Evolutionary conservation across 2,329 filamentous ascomycete species (phyloP).

Genomic region (Colletotrichum gigasporum): DNA sequence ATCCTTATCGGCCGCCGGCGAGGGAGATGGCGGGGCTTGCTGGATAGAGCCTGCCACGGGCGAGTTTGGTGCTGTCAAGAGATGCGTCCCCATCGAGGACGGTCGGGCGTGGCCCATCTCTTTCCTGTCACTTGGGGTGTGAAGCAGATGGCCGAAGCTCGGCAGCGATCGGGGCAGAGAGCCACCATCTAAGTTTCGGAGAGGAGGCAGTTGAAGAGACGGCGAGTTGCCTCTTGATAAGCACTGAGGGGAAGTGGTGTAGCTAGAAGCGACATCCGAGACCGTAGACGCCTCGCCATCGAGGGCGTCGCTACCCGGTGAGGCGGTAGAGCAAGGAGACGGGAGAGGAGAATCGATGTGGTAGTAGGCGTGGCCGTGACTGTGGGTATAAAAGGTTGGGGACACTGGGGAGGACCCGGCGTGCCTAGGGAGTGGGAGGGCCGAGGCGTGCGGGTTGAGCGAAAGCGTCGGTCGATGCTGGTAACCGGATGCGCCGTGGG

Average conservation of each 20-base stretch:
- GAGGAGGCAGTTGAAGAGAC: constrained; percentile 53
- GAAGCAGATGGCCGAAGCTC: constrained; percentile 36
- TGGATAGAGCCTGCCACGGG: constrained; percentile 31
- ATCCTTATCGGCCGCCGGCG: constrained; percentile 33
- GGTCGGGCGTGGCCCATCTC: constrained; percentile 5
- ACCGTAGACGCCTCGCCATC: constrained; percentile 75
- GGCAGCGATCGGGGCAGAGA: constrained; percentile 38
- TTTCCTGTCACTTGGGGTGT: constrained; percentile 25
- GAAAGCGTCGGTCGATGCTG: constrained; percentile 42
- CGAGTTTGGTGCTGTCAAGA: constrained; percentile 47
- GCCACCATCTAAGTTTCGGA: constrained; percentile 33
- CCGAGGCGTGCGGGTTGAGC: constrained; percentile 35
- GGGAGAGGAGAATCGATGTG: constrained; percentile 45
- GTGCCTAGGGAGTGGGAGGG: constrained; percentile 29
- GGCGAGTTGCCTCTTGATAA: constrained; percentile 45
- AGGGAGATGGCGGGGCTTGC: constrained; percentile 25
- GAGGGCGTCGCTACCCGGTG: constrained; percentile 63
- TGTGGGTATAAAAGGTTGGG: constrained; percentile 27
- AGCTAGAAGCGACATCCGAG: constrained; percentile 73
- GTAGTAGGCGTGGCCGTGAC: constrained; percentile 34
- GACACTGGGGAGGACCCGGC: constrained; percentile 30
- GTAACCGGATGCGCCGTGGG: not conserved
- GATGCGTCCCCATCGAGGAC: constrained; percentile 28
- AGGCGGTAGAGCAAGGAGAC: constrained; percentile 51
- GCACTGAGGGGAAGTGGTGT: constrained; percentile 65